Percentiles rank a stretch among this genome's conserved stretches.
phyloP scores from a whole-genome alignment of 805 yeast genomes.

The Kazachstania viticola region DNA sequence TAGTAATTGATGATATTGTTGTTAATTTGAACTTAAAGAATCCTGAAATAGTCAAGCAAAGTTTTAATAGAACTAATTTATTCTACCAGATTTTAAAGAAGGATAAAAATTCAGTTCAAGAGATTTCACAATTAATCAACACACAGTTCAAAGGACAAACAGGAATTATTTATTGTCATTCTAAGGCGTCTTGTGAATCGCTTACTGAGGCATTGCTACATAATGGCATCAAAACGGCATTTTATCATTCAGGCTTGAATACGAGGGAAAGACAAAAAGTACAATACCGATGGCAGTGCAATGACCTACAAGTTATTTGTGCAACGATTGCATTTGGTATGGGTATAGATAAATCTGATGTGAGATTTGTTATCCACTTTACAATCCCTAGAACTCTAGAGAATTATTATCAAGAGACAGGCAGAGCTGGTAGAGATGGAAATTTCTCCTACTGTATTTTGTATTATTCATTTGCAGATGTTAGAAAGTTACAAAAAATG shows the following conservation, averaged over 20 bases:
- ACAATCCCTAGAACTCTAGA: constrained; percentile 84
- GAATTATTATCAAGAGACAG: constrained; percentile 96
- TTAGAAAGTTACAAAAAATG: constrained; percentile 60
- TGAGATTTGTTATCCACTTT: constrained; percentile 79
- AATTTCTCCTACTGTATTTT: constrained; percentile 67
- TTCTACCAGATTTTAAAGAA: constrained; percentile 69
- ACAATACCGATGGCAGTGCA: constrained; percentile 78
- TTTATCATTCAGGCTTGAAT: constrained; percentile 92
- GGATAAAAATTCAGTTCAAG: constrained; percentile 39
- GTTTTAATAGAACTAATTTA: constrained; percentile 83
- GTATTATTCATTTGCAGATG: constrained; percentile 74
- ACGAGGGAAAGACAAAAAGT: constrained; percentile 58
- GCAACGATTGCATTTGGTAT: constrained; percentile 98
- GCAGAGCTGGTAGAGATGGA: constrained; percentile 97
- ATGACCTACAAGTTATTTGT: constrained; percentile 65
- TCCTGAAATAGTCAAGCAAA: constrained; percentile 67
- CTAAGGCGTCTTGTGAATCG: constrained; percentile 79
- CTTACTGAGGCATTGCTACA: constrained; percentile 47
- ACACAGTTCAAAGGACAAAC: constrained; percentile 44
- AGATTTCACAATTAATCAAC: constrained; percentile 46
- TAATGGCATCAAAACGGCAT: constrained; percentile 57
- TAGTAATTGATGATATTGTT: constrained; percentile 75
- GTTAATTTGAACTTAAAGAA: constrained; percentile 56
- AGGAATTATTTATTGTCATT: constrained; percentile 90
- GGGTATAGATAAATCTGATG: constrained; percentile 98